Conservation (phyloP, 192 early-diverging fungal genomes). For the Podila horticola region DNA sequence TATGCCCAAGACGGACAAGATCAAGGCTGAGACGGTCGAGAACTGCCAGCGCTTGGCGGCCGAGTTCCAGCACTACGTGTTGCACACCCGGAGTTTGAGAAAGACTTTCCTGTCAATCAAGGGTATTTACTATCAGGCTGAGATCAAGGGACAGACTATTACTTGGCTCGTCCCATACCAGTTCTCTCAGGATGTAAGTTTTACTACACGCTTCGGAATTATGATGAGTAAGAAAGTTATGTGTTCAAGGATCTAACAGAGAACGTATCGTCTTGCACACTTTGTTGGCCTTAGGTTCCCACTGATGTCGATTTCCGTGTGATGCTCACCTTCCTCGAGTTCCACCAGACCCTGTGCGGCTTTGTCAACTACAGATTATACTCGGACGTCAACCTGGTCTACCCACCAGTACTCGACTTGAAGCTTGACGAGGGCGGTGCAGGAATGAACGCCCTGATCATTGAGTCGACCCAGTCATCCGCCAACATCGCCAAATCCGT, state of each 20-base stretch:
- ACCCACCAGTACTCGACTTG: conserved; percentile 88
- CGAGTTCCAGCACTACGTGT: conserved; percentile 95
- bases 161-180: conserved; percentile 98
- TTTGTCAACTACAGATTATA: conserved; percentile 97
- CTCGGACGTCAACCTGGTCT: conserved; percentile 86
- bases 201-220: no score
- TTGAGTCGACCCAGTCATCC: conserved; percentile 64
- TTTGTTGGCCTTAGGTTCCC: conserved; percentile 82
- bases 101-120: conserved; percentile 98
- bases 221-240: no score
- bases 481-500: conserved; percentile 50
- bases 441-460: conserved; percentile 72
- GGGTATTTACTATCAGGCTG: conserved; percentile 99
- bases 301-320: conserved; percentile 96
- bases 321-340: conserved; percentile 97
- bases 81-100: conserved; percentile 79
- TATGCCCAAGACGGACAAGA: conserved; percentile 77
- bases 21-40: conserved; percentile 69
- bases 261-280: no score
- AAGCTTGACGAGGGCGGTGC: conserved; percentile 69
- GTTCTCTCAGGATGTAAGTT: conserved; percentile 84
- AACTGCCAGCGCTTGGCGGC: conserved; percentile 85
- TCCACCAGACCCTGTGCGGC: conserved; percentile 91
- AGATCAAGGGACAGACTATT: conserved; percentile 92
- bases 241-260: no score